Conservation (phyloP, 352 stramenopile genomes). For the Pythium scleroteichum region DNA sequence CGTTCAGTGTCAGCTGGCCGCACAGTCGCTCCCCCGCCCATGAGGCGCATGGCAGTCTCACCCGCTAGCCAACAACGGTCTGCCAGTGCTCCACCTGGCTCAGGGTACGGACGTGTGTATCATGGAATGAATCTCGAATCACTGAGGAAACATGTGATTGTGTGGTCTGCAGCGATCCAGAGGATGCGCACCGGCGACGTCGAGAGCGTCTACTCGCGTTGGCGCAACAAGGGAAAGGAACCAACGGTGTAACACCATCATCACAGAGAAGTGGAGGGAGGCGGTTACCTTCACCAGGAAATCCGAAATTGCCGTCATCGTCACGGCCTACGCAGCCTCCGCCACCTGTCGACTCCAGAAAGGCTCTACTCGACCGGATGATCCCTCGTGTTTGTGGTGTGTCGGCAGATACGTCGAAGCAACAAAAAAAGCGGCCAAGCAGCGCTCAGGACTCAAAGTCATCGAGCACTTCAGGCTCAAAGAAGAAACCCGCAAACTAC, state of each 20-base stretch:
- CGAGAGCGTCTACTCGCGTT: conserved; percentile 23
- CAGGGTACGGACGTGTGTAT: conserved; percentile 16
- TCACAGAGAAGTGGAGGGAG: conserved; percentile 18
- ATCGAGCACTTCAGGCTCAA: background rate
- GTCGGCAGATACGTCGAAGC: conserved; percentile 20
- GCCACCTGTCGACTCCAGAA: conserved; percentile 37
- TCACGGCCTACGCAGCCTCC: background rate
- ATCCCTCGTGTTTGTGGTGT: conserved; percentile 76
- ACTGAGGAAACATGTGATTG: background rate
- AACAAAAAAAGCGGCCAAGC: conserved; percentile 9
- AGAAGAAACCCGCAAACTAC: conserved; percentile 52
- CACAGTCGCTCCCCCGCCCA: conserved; percentile 17
- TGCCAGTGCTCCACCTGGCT: background rate
- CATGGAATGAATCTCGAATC: background rate
- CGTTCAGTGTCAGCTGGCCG: conserved; percentile 11
- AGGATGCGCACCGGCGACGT: conserved; percentile 18
- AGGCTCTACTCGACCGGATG: conserved; percentile 79
- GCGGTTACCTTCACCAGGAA: conserved; percentile 24
- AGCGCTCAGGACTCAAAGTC: conserved; percentile 9
- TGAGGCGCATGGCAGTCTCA: conserved; percentile 14
- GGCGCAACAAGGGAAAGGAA: conserved; percentile 15
- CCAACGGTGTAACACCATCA: background rate
- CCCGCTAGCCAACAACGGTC: conserved; percentile 4
- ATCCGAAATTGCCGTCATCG: conserved; percentile 25
- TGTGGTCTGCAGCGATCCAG: conserved; percentile 14